Evolutionary conservation across 2,329 filamentous ascomycete genomes (phyloP), one percentile per base, ranked within the genome.

Genomic region (Metarhizium rileyi): DNA sequence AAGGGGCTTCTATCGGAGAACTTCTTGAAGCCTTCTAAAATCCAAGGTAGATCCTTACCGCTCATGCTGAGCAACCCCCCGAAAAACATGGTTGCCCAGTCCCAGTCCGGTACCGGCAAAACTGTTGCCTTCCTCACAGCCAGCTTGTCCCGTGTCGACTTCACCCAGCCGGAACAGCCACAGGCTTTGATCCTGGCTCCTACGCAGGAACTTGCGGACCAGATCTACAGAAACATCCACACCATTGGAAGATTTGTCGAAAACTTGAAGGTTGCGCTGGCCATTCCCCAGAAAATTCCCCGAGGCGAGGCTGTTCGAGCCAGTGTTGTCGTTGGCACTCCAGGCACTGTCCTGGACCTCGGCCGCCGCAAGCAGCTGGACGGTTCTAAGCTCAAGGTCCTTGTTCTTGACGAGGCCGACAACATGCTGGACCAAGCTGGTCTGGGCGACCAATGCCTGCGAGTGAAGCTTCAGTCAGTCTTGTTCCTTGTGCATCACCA

Each of bases 401-500:
- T 98, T 53, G 91, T 96, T 50, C 77, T 98, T 48, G 93, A 98
- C 62, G 93, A 98, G 72, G 93, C 93, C 50, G 93, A 98, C 71
- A 97, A 96, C 71, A 98, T 98, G 93, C 74, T 98, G 52, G 93
- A 97, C 63, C 86, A 91, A 68, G 89, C 95, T 69, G 91, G 93
- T 47, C 76, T 98, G 49, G 93, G 93, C 47, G 93, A 97, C 52
- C 93, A 98, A 70, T 97, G 91, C 68, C 80, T 90, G 59, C 83
- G 90, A 57, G 88, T 96, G 59, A 95, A 94, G 73, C 69, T 46
- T 9, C 46, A 70, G 88, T 93, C 70, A 54, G 61, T 47, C 18
- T 2, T 9, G 36, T 14, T 25, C 14, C 42, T 18, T 16, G 25
- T 5, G 10, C 22, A 22, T 30, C 8, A 43, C 18, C n/a, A 28